phyloP scores from a whole-genome alignment of 306 rosid species.

The Prosopis cineraria region DNA sequence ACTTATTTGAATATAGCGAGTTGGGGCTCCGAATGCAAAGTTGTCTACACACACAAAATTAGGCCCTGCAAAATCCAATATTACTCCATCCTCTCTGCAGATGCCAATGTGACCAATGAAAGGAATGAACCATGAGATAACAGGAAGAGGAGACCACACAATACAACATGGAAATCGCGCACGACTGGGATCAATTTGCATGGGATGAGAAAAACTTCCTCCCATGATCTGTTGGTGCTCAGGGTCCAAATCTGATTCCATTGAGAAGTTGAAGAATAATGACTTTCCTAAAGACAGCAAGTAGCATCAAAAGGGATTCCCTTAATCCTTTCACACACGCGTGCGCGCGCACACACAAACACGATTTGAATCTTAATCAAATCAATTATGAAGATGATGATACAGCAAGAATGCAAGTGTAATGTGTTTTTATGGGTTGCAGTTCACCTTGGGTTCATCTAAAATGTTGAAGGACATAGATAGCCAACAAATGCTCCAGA shows the following conservation, averaged over 20 bases:
- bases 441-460: slow-evolving; percentile 8
- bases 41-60: slow-evolving; percentile 84
- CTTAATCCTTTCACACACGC: slow-evolving; percentile 7
- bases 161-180: slow-evolving; percentile 89
- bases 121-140: slow-evolving; percentile 91
- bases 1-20: slow-evolving; percentile 75
- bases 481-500: background rate
- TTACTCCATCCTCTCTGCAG: slow-evolving; percentile 94
- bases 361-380: slow-evolving; percentile 5
- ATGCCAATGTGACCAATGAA: slow-evolving; percentile 94
- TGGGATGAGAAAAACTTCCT: slow-evolving; percentile 43
- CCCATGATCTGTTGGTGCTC: slow-evolving; percentile 56
- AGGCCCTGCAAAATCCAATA: slow-evolving; percentile 98
- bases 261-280: slow-evolving; percentile 38
- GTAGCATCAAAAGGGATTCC: slow-evolving; percentile 17
- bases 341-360: background rate
- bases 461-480: background rate
- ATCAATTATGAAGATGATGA: background rate
- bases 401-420: slow-evolving; percentile 2
- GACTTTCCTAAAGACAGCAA: slow-evolving; percentile 27
- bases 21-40: slow-evolving; percentile 84
- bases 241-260: slow-evolving; percentile 62
- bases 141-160: slow-evolving; percentile 98
- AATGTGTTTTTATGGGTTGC: background rate
- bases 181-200: slow-evolving; percentile 72